A percentile compares a stretch with the other conserved stretches of the same genome.
phyloP scores from a whole-genome alignment of 2,329 filamentous ascomycete genomes.

The Capronia coronata region DNA sequence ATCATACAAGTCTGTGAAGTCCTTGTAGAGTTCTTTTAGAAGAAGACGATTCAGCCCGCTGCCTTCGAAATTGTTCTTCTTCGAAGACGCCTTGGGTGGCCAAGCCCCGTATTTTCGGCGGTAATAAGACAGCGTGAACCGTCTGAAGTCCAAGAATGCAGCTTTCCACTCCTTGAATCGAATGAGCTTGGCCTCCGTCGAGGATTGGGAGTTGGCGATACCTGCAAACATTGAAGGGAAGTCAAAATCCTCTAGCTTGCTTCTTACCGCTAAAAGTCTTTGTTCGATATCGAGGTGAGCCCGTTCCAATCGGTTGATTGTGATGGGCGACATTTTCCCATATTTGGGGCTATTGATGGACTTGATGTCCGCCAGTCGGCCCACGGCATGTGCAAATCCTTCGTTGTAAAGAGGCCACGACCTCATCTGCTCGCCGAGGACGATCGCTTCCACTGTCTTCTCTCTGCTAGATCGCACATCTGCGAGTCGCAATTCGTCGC shows the following conservation, averaged over 20 bases:
- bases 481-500: conserved; percentile 67
- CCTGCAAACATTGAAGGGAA: conserved; percentile 87
- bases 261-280: conserved; percentile 63
- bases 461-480: conserved; percentile 78
- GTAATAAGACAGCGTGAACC: conserved; percentile 66
- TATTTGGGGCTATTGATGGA: conserved; percentile 64
- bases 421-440: conserved; percentile 83
- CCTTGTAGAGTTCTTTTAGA: conserved; percentile 72
- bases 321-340: conserved; percentile 61
- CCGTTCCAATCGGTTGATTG: conserved; percentile 72
- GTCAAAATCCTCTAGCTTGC: conserved; percentile 77
- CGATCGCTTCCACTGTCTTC: conserved; percentile 79
- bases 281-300: conserved; percentile 72
- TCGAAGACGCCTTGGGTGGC: conserved; percentile 85
- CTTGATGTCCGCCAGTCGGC: conserved; percentile 70
- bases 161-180: conserved; percentile 78
- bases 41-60: conserved; percentile 81
- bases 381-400: conserved; percentile 83
- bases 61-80: conserved; percentile 84
- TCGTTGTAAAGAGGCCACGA: conserved; percentile 79
- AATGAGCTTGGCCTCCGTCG: conserved; percentile 67
- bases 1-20: conserved; percentile 83
- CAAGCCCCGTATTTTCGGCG: conserved; percentile 63
- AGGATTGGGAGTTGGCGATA: conserved; percentile 74
- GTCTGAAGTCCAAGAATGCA: conserved; percentile 67